phyloP scores from a whole-genome alignment of 2,329 filamentous ascomycete genomes.

The Pseudogymnoascus sp. region DNA sequence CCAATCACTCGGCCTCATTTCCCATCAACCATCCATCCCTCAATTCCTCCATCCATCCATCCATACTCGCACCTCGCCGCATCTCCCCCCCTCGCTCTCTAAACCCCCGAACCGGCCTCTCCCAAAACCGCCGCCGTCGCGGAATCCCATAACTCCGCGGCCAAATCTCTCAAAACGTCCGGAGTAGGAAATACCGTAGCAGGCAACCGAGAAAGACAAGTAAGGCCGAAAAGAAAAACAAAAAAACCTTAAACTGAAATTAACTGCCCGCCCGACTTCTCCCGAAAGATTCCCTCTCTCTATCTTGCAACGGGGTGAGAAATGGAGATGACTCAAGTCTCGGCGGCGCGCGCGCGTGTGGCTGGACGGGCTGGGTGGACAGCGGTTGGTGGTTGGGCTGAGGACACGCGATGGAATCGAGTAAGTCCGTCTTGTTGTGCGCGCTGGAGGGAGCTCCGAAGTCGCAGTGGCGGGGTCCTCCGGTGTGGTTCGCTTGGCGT shows the following conservation, averaged over 20 bases:
- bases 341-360: background rate
- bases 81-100: background rate
- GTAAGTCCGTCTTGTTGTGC: no score
- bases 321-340: conserved; percentile 1
- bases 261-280: background rate
- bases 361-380: background rate
- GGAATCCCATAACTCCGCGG: background rate
- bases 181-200: background rate
- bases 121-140: background rate
- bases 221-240: background rate
- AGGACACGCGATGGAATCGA: background rate
- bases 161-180: background rate
- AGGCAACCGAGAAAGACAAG: background rate
- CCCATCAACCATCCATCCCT: no score
- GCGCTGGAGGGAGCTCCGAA: no score
- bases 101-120: background rate
- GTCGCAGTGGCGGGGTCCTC: background rate
- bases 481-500: background rate
- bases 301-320: background rate
- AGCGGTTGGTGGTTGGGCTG: background rate
- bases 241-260: background rate
- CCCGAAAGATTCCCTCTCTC: background rate
- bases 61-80: no score
- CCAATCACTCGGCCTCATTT: background rate
- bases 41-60: background rate